Evolutionary conservation across 2,329 filamentous ascomycete species (phyloP).

Genomic region (Monilinia aucupariae): DNA sequence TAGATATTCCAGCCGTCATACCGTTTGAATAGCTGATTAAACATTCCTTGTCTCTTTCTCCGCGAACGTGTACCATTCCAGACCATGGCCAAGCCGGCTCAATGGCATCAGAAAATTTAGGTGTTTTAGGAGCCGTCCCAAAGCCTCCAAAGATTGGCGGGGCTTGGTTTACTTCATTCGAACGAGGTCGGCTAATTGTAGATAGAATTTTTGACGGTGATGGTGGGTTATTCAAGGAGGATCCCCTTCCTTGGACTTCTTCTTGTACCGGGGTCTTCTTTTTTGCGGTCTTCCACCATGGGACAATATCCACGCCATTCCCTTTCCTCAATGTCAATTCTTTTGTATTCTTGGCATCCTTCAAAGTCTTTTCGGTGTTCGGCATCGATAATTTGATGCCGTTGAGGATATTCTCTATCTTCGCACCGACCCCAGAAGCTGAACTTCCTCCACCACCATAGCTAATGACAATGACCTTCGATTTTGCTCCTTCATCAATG

Average conservation of each 20-base stretch:
- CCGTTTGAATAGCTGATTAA: not conserved
- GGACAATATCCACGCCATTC: constrained; percentile 9
- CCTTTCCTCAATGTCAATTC: not conserved
- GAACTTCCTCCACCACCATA: constrained; percentile 51
- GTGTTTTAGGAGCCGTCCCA: constrained; percentile 25
- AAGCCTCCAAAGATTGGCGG: constrained; percentile 25
- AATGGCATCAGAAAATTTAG: constrained; percentile 60
- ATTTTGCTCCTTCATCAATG: constrained; percentile 38
- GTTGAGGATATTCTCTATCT: constrained; percentile 58
- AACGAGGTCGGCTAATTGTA: constrained; percentile 2
- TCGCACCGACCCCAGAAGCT: constrained; percentile 48
- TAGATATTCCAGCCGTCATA: not conserved
- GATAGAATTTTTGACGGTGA: constrained; percentile 13
- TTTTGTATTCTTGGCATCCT: constrained; percentile 1
- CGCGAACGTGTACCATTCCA: constrained; percentile 59
- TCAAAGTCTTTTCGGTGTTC: not conserved
- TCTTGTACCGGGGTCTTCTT: constrained; percentile 8
- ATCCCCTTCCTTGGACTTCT: not conserved
- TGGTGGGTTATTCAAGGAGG: not conserved
- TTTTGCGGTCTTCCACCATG: constrained; percentile 18
- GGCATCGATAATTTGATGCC: not conserved
- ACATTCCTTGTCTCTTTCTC: constrained; percentile 26
- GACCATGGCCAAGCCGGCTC: constrained; percentile 68
- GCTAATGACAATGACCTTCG: constrained; percentile 48
- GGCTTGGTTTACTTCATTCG: constrained; percentile 34